These are phyloP conservation scores for Cruciata laevipes DNA, from an alignment of 257 asterid genomes.

Conservation along the genomic window DNA sequence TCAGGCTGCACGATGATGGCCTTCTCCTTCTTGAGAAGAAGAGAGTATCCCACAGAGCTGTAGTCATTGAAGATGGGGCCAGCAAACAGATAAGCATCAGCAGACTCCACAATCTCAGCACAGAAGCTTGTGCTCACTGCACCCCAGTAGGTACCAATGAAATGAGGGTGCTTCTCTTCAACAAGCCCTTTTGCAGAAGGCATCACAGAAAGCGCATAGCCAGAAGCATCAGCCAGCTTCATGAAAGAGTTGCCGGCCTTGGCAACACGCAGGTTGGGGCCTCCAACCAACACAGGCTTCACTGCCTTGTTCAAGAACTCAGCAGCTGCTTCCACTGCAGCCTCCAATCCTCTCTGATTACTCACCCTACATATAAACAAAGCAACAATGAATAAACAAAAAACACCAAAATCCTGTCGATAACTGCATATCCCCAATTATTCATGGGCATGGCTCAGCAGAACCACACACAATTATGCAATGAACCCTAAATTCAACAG, in stretches of 20 bases:
- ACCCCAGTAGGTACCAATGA: constrained; percentile 86
- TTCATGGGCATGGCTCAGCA: no score
- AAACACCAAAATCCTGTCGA: background rate
- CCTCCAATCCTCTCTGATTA: constrained; percentile 58
- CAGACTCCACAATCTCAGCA: constrained; percentile 77
- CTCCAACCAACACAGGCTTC: constrained; percentile 87
- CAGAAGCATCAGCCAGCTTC: constrained; percentile 49
- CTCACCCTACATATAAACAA: constrained; percentile 36
- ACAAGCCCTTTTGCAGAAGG: constrained; percentile 83
- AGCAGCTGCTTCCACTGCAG: constrained; percentile 69
- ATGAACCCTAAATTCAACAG: background rate
- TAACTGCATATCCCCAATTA: background rate
- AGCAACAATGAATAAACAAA: background rate
- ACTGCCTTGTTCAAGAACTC: constrained; percentile 72
- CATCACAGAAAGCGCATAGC: constrained; percentile 63
- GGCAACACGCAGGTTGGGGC: constrained; percentile 68
- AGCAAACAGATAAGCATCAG: constrained; percentile 74
- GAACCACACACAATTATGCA: background rate
- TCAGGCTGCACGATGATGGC: constrained; percentile 67
- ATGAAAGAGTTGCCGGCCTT: constrained; percentile 59
- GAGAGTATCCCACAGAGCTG: constrained; percentile 76
- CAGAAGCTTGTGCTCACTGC: constrained; percentile 78
- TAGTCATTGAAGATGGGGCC: constrained; percentile 82
- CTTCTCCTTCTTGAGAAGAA: constrained; percentile 80
- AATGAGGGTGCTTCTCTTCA: constrained; percentile 64